A percentile compares a stretch with the other conserved stretches of the same genome.
phyloP scores from a whole-genome alignment of 176 grass and related monocot genomes.

The Puccinellia tenuiflora region DNA sequence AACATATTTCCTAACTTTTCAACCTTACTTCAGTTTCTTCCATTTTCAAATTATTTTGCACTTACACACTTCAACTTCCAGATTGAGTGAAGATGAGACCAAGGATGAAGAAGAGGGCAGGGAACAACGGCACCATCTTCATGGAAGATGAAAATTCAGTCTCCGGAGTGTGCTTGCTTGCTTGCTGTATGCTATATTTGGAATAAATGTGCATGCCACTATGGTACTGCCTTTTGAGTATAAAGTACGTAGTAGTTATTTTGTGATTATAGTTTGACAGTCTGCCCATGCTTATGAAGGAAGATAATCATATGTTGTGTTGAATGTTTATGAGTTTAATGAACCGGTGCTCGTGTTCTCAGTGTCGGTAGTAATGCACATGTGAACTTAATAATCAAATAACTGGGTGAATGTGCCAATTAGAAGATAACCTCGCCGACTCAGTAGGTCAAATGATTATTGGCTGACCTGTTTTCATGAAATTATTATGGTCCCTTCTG shows the following conservation, averaged over 20 bases:
- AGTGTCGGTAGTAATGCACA: background rate
- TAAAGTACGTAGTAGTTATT: background rate
- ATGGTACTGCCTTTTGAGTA: background rate
- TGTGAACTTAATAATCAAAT: background rate
- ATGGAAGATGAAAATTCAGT: background rate
- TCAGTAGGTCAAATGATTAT: background rate
- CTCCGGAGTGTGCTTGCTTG: background rate
- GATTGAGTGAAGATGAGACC: conserved; percentile 34
- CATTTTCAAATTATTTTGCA: background rate
- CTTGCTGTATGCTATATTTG: background rate
- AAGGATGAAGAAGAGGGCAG: background rate
- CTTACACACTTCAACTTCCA: conserved; percentile 11
- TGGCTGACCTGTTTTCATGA: background rate
- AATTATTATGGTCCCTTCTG: too few species aligned
- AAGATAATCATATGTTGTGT: background rate
- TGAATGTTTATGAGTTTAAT: background rate
- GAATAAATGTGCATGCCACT: conserved; percentile 16
- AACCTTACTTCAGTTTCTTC: background rate
- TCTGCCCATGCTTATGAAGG: background rate
- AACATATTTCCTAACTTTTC: conserved; percentile 3
- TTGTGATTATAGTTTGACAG: background rate
- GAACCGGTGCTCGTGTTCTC: background rate
- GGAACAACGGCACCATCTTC: background rate
- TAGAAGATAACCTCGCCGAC: background rate
- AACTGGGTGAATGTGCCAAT: background rate